A percentile compares a stretch with the other conserved stretches of the same genome.
phyloP scores from a whole-genome alignment of 371 early-diverging fungal genomes.

The Mortierella sp. region DNA sequence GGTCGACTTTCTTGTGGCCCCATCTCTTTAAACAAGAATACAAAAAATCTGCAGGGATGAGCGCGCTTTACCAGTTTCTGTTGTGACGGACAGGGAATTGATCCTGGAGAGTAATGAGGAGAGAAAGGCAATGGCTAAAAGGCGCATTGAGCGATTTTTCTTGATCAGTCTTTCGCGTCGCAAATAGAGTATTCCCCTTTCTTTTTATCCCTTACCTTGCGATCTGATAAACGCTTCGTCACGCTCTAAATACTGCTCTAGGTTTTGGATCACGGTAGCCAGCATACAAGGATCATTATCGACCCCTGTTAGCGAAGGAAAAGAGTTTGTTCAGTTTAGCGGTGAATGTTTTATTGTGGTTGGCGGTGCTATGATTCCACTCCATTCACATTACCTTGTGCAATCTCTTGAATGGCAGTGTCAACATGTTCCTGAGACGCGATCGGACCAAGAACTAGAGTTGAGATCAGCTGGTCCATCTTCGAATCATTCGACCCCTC shows the following conservation, averaged over 20 bases:
- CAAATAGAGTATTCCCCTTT: neutral
- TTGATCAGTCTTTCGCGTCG: neutral
- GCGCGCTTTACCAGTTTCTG: too few relatives aligned
- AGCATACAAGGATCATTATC: neutral
- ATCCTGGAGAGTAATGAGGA: too few relatives aligned
- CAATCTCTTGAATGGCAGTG: neutral
- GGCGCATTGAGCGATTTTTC: neutral
- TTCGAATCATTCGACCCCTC: neutral
- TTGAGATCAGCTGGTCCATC: conserved; percentile 2
- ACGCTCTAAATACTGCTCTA: neutral
- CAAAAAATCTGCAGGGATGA: too few relatives aligned
- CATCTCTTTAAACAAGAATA: too few relatives aligned
- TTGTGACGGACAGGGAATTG: too few relatives aligned
- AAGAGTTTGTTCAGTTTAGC: neutral
- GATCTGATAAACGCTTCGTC: neutral
- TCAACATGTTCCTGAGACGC: neutral
- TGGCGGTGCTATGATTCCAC: neutral
- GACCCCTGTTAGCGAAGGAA: neutral
- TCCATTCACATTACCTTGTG: neutral
- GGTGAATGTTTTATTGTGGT: neutral
- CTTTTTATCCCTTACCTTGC: neutral
- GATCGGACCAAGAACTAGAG: neutral
- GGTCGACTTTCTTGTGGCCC: too few relatives aligned
- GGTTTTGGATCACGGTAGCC: neutral
- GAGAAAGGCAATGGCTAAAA: neutral